A percentile compares a stretch with the other conserved stretches of the same genome.
Evolutionary conservation across 306 rosid species (phyloP).

Genomic region (Cucurbita maxima): DNA sequence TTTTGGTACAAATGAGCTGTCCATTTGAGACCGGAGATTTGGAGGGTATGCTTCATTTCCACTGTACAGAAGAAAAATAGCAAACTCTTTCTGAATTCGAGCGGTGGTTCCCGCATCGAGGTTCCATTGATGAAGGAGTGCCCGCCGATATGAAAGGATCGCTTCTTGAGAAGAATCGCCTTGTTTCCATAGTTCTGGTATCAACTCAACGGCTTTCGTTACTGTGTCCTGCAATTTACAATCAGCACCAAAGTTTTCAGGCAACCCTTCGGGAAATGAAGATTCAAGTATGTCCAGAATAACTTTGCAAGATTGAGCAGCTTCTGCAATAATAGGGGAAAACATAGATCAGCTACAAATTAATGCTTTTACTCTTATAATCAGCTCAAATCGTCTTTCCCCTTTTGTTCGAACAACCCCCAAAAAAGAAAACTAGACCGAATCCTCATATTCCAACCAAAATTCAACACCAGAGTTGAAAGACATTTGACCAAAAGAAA

Average conservation of each 20-base stretch:
- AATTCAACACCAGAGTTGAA: not conserved
- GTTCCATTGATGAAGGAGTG: constrained; percentile 65
- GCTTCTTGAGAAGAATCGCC: constrained; percentile 62
- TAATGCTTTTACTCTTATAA: not conserved
- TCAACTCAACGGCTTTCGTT: constrained; percentile 55
- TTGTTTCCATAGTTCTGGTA: constrained; percentile 87
- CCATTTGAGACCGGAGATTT: constrained; percentile 68
- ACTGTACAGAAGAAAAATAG: constrained; percentile 59
- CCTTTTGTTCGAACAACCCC: not conserved
- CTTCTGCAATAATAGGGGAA: constrained; percentile 60
- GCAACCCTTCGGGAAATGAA: constrained; percentile 74
- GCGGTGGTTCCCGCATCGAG: constrained; percentile 45
- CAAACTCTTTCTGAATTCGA: constrained; percentile 72
- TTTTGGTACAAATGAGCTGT: constrained; percentile 60
- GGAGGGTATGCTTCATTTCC: constrained; percentile 81
- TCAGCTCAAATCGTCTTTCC: not conserved
- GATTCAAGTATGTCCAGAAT: constrained; percentile 78
- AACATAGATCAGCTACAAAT: constrained; percentile 19
- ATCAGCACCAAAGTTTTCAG: constrained; percentile 54
- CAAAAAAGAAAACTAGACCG: not conserved
- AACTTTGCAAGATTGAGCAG: constrained; percentile 74
- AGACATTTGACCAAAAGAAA: not conserved
- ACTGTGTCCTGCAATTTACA: constrained; percentile 89
- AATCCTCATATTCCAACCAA: not conserved
- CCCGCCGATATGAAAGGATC: constrained; percentile 56